Percentiles rank a stretch among this genome's conserved stretches.
Evolutionary conservation across 208 protist genomes (phyloP).

Genomic region (Acanthamoeba healyi): DNA sequence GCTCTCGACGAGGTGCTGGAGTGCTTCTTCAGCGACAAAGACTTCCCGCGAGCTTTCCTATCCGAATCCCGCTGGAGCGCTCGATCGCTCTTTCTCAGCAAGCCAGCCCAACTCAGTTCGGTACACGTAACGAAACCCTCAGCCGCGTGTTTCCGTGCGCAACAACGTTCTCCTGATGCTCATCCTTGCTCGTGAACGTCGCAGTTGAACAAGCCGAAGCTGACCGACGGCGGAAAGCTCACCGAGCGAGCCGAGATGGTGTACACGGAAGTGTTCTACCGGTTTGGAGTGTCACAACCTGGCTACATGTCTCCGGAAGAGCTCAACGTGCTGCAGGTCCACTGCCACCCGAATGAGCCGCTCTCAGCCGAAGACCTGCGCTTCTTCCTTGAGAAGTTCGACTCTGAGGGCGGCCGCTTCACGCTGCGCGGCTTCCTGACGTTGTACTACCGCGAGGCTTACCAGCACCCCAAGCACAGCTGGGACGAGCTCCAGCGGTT

Average conservation of each 20-base stretch:
- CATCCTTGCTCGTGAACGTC: too few relatives aligned
- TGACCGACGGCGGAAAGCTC: not conserved
- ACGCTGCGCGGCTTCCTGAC: conserved; percentile 52
- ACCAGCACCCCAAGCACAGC: conserved; percentile 63
- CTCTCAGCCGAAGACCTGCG: conserved; percentile 47
- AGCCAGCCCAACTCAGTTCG: conserved; percentile 18
- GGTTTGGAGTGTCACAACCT: conserved; percentile 46
- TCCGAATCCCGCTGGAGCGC: not conserved
- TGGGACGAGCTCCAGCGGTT: conserved; percentile 56
- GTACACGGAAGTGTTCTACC: conserved; percentile 61
- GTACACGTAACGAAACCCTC: too few relatives aligned
- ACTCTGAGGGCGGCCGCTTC: conserved; percentile 18
- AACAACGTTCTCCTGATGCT: not conserved
- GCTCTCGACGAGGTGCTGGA: conserved; percentile 15
- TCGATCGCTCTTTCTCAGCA: conserved; percentile 38
- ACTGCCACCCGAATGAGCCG: conserved; percentile 58
- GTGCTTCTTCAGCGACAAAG: conserved; percentile 57
- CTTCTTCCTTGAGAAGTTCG: conserved; percentile 35
- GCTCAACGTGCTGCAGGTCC: conserved; percentile 67
- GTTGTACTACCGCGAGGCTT: conserved; percentile 52
- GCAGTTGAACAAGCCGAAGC: conserved; percentile 56
- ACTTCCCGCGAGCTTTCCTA: conserved; percentile 36
- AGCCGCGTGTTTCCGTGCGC: not conserved
- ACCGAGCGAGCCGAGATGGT: conserved; percentile 44
- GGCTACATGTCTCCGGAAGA: conserved; percentile 53